Evolutionary conservation across 805 yeast species (phyloP), one percentile per base, ranked within the genome.

Genomic region (Lipomyces japonicus): DNA sequence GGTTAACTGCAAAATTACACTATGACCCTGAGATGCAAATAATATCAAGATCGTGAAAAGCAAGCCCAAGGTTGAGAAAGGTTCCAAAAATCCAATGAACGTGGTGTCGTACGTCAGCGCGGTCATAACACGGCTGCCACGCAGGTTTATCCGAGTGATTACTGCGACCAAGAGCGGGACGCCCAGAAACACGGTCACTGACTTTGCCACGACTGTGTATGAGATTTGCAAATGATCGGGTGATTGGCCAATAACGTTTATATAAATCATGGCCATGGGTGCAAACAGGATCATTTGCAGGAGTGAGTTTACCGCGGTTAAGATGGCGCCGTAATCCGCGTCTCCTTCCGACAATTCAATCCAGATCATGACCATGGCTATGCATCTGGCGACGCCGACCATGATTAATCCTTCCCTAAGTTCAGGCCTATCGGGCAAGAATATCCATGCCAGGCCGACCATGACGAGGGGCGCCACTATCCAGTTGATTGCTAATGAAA

Each of bases 311-410:
- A 76, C 61, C 4, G 76, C 64, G 2, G 79, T 82, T n/a, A 79
- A 57, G 5, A 76, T 58, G 2, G 78, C 80, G 63, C 84, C 79
- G 38, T 76, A 62, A 36, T 69, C 70, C 40, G 65, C 64, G 59
- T 78, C 80, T 4, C 83, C 83, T 5, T 65, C 71, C 2, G 82
- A 78, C 16, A 79, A 66, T 26, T 75, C 72, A 59, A 75, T 79
- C 84, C 83, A 79, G 24, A 79, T 62, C 44, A 79, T 64, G 1
- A 55, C 84, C 83, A 79, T 79, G 21, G 83, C 84, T 55, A 79
- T 78, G 60, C 84, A 79, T 50, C 83, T 65, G 4, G 81, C 83
- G 31, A 76, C 49, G 1, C 84, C 84, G 40, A 79, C 76, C 75
- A 79, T 72, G 26, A 79, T 76, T n/a, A 79, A 69, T 1, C 83